phyloP scores from a whole-genome alignment of 2,329 filamentous ascomycete species.

The Hypoxylon sp. region DNA sequence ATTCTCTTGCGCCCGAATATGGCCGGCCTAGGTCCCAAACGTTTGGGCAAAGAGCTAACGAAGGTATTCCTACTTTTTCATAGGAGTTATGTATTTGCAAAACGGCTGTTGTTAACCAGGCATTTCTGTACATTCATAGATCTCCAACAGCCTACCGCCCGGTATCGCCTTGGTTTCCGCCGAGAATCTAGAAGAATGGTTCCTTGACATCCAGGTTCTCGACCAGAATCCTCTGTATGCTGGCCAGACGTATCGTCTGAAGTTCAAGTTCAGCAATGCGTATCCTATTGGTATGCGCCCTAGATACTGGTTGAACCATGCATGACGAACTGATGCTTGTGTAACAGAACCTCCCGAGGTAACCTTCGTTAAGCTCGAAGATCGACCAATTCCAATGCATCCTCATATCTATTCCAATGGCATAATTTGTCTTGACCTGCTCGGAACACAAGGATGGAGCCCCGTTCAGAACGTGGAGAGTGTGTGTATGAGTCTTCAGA shows the following conservation, averaged over 20 bases:
- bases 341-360: conserved; percentile 90
- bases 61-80: conserved; percentile 58
- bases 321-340: conserved; percentile 16
- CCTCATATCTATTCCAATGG: conserved; percentile 99
- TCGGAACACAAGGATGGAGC: conserved; percentile 90
- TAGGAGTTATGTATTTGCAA: not conserved
- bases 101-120: conserved; percentile 16
- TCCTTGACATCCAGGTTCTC: conserved; percentile 89
- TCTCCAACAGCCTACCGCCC: conserved; percentile 68
- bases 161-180: conserved; percentile 83
- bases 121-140: conserved; percentile 54
- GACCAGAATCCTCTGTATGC: conserved; percentile 91
- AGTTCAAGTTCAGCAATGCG: conserved; percentile 83
- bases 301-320: conserved; percentile 8
- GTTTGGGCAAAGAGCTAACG: conserved; percentile 68
- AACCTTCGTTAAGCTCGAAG: conserved; percentile 77
- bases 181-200: conserved; percentile 89
- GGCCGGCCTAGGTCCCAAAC: conserved; percentile 65
- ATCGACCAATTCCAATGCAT: conserved; percentile 86
- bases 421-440: conserved; percentile 95
- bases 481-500: conserved; percentile 96
- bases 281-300: conserved; percentile 85
- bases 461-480: conserved; percentile 98
- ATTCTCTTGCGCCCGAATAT: conserved; percentile 36
- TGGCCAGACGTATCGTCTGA: conserved; percentile 82